These are phyloP conservation scores for Russula lepida DNA, from an alignment of 768 basidiomycete species.

Conservation along the genomic window DNA sequence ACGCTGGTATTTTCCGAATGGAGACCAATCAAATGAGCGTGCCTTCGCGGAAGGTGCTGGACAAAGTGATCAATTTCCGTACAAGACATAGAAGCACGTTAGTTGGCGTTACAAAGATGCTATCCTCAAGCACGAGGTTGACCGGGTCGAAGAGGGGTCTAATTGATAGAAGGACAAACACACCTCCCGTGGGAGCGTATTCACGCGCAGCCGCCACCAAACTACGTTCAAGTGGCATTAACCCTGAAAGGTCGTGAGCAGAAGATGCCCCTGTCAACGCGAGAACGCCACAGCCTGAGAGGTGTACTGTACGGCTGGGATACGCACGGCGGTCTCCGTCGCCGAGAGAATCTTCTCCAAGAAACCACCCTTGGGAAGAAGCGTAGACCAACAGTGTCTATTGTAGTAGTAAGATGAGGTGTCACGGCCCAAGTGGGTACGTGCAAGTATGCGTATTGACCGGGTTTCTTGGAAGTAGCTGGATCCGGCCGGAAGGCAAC, in stretches of 20 bases:
- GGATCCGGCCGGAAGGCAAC: slow-evolving; percentile 6
- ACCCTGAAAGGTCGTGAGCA: neutral
- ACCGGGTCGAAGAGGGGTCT: neutral
- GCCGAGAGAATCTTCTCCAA: neutral
- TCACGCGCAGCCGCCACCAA: neutral
- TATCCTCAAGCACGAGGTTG: slow-evolving; percentile 3
- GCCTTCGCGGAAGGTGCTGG: neutral
- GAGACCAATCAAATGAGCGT: neutral
- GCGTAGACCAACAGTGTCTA: neutral
- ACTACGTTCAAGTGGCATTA: slow-evolving; percentile 1
- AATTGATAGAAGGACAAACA: neutral
- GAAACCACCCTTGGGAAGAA: neutral
- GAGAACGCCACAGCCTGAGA: slow-evolving; percentile 6
- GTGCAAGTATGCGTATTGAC: neutral
- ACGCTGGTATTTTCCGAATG: neutral
- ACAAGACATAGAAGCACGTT: neutral
- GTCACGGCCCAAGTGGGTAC: neutral
- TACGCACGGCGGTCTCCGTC: neutral
- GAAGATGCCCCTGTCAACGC: neutral
- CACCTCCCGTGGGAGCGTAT: neutral
- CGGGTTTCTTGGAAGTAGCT: neutral
- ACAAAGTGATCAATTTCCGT: neutral
- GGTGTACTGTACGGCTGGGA: neutral
- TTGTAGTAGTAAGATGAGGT: neutral
- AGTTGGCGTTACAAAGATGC: neutral